Conservation (phyloP, 495 filamentous ascomycete species). For the Pyronema omphalodes region DNA sequence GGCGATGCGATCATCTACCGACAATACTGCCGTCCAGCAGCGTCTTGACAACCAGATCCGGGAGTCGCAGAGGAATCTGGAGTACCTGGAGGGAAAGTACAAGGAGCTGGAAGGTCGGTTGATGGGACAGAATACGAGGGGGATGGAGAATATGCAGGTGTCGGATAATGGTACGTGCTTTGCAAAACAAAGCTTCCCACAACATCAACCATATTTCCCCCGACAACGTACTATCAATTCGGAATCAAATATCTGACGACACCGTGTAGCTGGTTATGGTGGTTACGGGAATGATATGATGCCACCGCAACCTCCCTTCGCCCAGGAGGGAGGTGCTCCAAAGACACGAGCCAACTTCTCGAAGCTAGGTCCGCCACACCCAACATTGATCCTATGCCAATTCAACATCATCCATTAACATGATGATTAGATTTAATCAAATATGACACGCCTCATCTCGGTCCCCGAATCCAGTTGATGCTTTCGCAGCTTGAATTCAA, state of each 20-base stretch:
- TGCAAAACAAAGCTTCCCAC: neutral
- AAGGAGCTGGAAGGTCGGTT: slow-evolving; percentile 69
- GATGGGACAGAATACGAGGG: slow-evolving; percentile 34
- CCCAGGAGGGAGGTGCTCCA: slow-evolving; percentile 44
- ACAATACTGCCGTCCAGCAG: slow-evolving; percentile 75
- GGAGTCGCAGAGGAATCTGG: slow-evolving; percentile 78
- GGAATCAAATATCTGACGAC: neutral
- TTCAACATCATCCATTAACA: slow-evolving; percentile 13
- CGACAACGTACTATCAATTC: no score
- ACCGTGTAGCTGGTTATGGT: neutral
- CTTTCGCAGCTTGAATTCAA: slow-evolving; percentile 97
- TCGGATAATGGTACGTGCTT: slow-evolving; percentile 22
- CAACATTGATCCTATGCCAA: slow-evolving; percentile 8
- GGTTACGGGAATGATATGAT: slow-evolving; percentile 42
- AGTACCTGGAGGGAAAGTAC: slow-evolving; percentile 82
- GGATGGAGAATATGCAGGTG: slow-evolving; percentile 43
- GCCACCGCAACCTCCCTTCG: slow-evolving; percentile 67
- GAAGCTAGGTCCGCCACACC: slow-evolving; percentile 58
- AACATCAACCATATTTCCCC: no score
- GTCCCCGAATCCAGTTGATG: slow-evolving; percentile 97
- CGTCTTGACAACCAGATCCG: slow-evolving; percentile 81
- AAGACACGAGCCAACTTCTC: slow-evolving; percentile 76
- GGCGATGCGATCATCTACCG: slow-evolving; percentile 83
- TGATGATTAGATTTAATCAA: slow-evolving; percentile 71
- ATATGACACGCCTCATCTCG: slow-evolving; percentile 89